These are phyloP conservation scores for Phytophthora fragariae DNA, from an alignment of 352 stramenopile species.

Conservation along the genomic window DNA sequence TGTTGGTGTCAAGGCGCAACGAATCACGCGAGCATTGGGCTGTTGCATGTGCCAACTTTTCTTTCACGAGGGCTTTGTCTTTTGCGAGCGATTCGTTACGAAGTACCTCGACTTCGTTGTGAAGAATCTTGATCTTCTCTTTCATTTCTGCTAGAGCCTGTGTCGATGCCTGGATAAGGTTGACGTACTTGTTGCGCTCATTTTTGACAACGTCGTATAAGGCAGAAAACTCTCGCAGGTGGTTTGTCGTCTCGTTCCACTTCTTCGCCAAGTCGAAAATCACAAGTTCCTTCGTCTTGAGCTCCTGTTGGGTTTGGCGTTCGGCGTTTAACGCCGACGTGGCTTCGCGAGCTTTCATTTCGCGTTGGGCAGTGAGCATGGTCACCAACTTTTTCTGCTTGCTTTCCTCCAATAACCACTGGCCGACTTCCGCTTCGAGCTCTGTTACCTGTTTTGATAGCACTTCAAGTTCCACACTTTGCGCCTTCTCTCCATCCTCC, in stretches of 20 bases:
- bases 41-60: slow-evolving; percentile 85
- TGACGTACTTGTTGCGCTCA: slow-evolving; percentile 97
- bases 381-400: slow-evolving; percentile 91
- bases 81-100: slow-evolving; percentile 93
- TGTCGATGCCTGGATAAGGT: slow-evolving; percentile 91
- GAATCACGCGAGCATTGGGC: slow-evolving; percentile 91
- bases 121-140: slow-evolving; percentile 96
- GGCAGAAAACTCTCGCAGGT: slow-evolving; percentile 93
- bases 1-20: slow-evolving; percentile 92
- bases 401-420: slow-evolving; percentile 90
- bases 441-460: slow-evolving; percentile 68
- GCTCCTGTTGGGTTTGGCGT: slow-evolving; percentile 87
- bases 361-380: slow-evolving; percentile 90
- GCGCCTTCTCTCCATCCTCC: slow-evolving; percentile 82
- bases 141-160: slow-evolving; percentile 96
- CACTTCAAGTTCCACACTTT: slow-evolving; percentile 69
- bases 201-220: slow-evolving; percentile 97
- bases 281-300: slow-evolving; percentile 94
- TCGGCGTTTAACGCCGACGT: slow-evolving; percentile 78
- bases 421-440: slow-evolving; percentile 83
- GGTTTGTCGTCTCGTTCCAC: slow-evolving; percentile 94
- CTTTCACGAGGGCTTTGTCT: slow-evolving; percentile 93
- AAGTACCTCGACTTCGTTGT: slow-evolving; percentile 96
- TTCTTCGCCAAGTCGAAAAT: slow-evolving; percentile 95
- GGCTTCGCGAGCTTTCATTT: slow-evolving; percentile 92